Base-by-base conservation (phyloP, 345 rosid genomes). In the Populus davidiana region DNA sequence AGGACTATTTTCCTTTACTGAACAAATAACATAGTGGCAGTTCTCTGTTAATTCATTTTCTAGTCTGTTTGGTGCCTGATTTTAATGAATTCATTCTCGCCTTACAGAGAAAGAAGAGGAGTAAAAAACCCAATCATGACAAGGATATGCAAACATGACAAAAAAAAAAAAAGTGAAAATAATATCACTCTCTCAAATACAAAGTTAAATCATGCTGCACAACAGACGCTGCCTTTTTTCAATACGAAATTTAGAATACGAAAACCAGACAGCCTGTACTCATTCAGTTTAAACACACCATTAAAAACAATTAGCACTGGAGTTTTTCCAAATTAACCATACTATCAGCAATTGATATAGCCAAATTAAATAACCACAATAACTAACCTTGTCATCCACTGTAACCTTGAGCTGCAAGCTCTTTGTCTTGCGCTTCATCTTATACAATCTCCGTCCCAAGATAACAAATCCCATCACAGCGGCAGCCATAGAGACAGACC, bases 401-500 rank as follows among this genome's bases (percentile, higher is more conserved):
- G 94, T 78, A 82, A 96, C 89, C 89, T 96, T 93, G 65, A 93
- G 92, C 83, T 90, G 92, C 88, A 93, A 81, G 84, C 83, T 80
- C 72, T 81, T 87, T 73, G 77, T 86, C 92, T 83, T 93, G 81
- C 86, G 88, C 90, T 89, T 96, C 97, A 92, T 89, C 87, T 84
- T 89, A 77, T 91, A 91, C 87, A 93, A 68, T 77, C 86, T 91
- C 56, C 89, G 88, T 43, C 96, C 99, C 87, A 96, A 81, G 69
- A 93, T 84, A 78, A 93, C 84, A 78, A 90, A 81, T 29, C 97
- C 99, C 86, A 96, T 81, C 63, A 96, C 73, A 77, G 99, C 97
- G 33, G 98, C 98, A 12, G 97, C 96, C 83, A 96, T 85, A 12
- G 99, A 93, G 82, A 96, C 79, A 63, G 98, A 86, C 98, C 97